phyloP scores from a whole-genome alignment of 768 basidiomycete species.

The Solioccasus polychromus region DNA sequence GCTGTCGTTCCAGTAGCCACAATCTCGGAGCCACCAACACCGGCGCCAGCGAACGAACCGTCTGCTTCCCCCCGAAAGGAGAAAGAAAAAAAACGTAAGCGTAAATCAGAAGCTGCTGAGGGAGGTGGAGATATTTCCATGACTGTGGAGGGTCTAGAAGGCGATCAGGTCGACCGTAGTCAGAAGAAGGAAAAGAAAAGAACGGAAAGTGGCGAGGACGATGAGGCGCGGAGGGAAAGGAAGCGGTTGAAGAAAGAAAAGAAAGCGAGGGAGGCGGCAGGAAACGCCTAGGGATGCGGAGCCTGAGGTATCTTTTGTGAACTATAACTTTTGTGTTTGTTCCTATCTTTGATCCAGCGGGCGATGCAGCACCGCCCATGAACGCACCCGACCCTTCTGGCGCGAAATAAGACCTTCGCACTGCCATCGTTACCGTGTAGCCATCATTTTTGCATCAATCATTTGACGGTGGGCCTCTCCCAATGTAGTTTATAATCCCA shows the following conservation, averaged over 20 bases:
- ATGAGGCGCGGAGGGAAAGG: slow-evolving; percentile 57
- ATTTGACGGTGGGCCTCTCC: too few relatives aligned
- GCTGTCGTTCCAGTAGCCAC: slow-evolving; percentile 21
- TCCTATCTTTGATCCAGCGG: slow-evolving; percentile 13
- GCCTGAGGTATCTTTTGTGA: not conserved
- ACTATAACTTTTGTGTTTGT: not conserved
- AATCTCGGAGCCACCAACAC: slow-evolving; percentile 24
- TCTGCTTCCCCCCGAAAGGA: slow-evolving; percentile 41
- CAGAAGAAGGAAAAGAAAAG: slow-evolving; percentile 63
- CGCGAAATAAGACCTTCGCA: too few relatives aligned
- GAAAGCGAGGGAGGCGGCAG: slow-evolving; percentile 48
- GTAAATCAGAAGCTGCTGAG: slow-evolving; percentile 60
- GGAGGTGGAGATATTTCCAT: slow-evolving; percentile 42
- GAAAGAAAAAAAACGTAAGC: slow-evolving; percentile 85
- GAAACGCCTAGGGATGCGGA: slow-evolving; percentile 9
- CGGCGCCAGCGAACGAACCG: slow-evolving; percentile 30
- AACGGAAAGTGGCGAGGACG: slow-evolving; percentile 44
- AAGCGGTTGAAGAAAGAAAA: slow-evolving; percentile 71
- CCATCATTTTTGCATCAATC: slow-evolving; percentile 15
- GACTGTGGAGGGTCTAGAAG: slow-evolving; percentile 33
- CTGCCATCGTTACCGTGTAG: not conserved
- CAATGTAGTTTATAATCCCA: too few relatives aligned
- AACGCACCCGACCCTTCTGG: not conserved
- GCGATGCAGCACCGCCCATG: slow-evolving; percentile 8
- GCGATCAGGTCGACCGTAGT: slow-evolving; percentile 46